Evolutionary conservation across 768 basidiomycete genomes (phyloP), one percentile per base, ranked within the genome.

Genomic region (Amanita rimosa): DNA sequence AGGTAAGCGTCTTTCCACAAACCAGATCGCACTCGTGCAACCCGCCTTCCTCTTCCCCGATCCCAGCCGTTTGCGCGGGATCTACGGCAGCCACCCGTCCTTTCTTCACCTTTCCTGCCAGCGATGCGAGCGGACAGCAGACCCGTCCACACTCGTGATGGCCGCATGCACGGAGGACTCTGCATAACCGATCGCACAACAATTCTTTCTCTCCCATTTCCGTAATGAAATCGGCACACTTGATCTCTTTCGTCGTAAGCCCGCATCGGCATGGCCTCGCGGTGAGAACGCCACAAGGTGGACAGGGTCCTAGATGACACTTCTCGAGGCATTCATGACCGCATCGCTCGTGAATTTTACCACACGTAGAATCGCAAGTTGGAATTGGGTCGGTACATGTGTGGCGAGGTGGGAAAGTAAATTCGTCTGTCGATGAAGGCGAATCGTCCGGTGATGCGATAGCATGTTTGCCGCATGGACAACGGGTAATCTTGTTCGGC

Each of bases 181-280:
- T 66, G 60, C 96, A 99, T 1, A 81, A 76, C 27, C 78, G 75
- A 49, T 91, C 84, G 63, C 96, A 98, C 1, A 85, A 62, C 36
- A 93, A 73, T 49, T 89, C 84, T 2, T 62, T 65, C 46, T 70
- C 69, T 21, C 58, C 58, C 17, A 46, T 37, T 3, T 52, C 58
- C 5, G 53, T 57, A 2, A 58, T 67, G 11, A 72, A 62, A 42
- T 66, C 68, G 53, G 65, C 65, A 60, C 94, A 97, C 3, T 68
- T 62, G 11, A 82, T 65, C 17, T 71, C 58, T 48, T 63, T 68
- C 4, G 69, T 81, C 2, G 80, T 83, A 14, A 76, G 69, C 0
- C 93, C 94, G 53, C 96, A 98, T 26, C 96, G 75, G 61, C 96
- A 99, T 3, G 87, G 85, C 5, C 84, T 71, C 3, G 80, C 74